These are phyloP conservation scores for Rubus idaeus DNA, from an alignment of 306 rosid species.

Conservation along the genomic window DNA sequence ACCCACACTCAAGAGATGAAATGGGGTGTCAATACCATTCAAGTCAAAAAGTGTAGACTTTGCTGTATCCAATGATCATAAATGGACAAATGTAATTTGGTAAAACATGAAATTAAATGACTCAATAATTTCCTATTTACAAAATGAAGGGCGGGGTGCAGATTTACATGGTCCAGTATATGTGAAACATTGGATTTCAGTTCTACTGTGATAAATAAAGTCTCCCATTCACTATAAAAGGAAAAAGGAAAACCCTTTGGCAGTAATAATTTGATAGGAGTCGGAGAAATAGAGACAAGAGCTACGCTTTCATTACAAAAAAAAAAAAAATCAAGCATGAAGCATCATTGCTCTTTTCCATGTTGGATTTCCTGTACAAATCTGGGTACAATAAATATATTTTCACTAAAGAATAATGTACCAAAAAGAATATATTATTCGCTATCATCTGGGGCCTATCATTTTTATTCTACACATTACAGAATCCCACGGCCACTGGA, in stretches of 20 bases:
- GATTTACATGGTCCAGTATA: too few species aligned
- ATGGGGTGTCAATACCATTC: too few species aligned
- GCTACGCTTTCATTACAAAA: constrained; percentile 18
- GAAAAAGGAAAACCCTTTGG: too few species aligned
- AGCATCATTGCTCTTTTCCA: constrained; percentile 37
- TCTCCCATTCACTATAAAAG: too few species aligned
- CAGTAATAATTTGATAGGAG: too few species aligned
- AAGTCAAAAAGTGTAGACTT: too few species aligned
- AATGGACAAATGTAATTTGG: neutral
- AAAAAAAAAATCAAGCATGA: constrained; percentile 21
- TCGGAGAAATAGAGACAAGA: neutral
- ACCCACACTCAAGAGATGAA: too few species aligned
- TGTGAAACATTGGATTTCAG: too few species aligned
- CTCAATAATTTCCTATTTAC: too few species aligned
- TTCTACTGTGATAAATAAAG: too few species aligned
- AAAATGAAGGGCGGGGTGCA: too few species aligned
- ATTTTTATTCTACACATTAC: constrained; percentile 51
- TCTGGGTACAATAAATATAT: constrained; percentile 36
- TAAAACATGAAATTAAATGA: neutral
- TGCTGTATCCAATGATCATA: too few species aligned
- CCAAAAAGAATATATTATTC: neutral
- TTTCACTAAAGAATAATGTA: constrained; percentile 35
- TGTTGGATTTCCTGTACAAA: constrained; percentile 57
- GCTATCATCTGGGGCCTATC: constrained; percentile 38
- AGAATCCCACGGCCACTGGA: constrained; percentile 36